Evolutionary conservation across 2,329 filamentous ascomycete species (phyloP).

Genomic region (Ceratocystis harringtonii): DNA sequence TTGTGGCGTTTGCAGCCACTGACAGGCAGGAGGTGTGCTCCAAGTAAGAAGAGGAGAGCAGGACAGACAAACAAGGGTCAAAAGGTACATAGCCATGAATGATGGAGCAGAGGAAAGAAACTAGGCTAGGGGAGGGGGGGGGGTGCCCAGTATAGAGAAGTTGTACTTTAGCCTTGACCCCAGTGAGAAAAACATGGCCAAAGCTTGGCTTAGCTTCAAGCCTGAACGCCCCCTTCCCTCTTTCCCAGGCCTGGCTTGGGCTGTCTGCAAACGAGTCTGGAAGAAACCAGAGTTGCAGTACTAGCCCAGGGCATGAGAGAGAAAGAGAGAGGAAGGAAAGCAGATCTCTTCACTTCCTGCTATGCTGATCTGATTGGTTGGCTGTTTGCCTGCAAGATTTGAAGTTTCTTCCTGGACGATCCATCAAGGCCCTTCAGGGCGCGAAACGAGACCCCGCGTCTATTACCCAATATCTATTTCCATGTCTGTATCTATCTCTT

Average conservation of each 20-base stretch:
- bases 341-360: too few species aligned
- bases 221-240: not conserved
- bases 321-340: too few species aligned
- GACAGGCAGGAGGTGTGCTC: not conserved
- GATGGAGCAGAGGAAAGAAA: not conserved
- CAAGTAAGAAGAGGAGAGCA: not conserved
- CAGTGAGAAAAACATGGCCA: conserved; percentile 1
- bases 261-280: not conserved
- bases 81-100: not conserved
- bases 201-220: not conserved
- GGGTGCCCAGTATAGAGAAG: not conserved
- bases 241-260: not conserved
- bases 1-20: conserved; percentile 7
- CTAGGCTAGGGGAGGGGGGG: not conserved
- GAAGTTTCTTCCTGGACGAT: not conserved
- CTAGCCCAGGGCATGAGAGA: not conserved
- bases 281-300: not conserved
- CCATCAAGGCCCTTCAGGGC: too few species aligned
- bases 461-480: too few species aligned
- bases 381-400: not conserved
- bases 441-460: too few species aligned
- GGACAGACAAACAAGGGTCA: not conserved
- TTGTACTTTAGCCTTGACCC: not conserved
- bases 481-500: too few species aligned
- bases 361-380: too few species aligned